Conservation (phyloP, 129 eudicot genomes). For the Silybum marianum region DNA sequence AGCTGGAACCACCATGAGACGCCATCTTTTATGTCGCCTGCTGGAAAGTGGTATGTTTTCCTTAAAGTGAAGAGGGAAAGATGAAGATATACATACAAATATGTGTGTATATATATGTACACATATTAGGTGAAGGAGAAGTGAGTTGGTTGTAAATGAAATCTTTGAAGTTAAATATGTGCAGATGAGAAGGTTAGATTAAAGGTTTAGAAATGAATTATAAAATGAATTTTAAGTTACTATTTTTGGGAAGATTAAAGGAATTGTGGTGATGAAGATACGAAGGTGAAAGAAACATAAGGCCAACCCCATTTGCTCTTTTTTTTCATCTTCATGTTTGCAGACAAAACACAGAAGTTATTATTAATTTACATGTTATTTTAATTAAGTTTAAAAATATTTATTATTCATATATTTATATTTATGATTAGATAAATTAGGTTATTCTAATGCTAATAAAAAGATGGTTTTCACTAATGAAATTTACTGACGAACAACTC, state of each 20-base stretch:
- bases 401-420: no score
- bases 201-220: constrained; percentile 24
- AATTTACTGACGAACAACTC: no score
- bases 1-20: constrained; percentile 17
- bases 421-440: no score
- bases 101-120: not conserved
- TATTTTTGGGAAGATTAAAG: no score
- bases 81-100: constrained; percentile 6
- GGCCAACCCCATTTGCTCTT: no score
- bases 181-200: constrained; percentile 31
- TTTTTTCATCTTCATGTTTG: no score
- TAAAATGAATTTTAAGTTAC: not conserved
- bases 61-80: not conserved
- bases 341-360: no score
- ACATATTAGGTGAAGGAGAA: constrained; percentile 31
- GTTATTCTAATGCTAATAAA: no score
- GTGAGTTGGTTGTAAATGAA: constrained; percentile 33
- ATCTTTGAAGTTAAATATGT: constrained; percentile 38
- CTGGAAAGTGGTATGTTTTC: not conserved
- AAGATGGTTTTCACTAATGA: no score
- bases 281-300: no score
- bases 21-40: constrained; percentile 28
- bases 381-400: no score
- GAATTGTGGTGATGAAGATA: not conserved
- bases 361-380: no score